phyloP scores from a whole-genome alignment of 768 basidiomycete genomes.

The Suillus lakei region DNA sequence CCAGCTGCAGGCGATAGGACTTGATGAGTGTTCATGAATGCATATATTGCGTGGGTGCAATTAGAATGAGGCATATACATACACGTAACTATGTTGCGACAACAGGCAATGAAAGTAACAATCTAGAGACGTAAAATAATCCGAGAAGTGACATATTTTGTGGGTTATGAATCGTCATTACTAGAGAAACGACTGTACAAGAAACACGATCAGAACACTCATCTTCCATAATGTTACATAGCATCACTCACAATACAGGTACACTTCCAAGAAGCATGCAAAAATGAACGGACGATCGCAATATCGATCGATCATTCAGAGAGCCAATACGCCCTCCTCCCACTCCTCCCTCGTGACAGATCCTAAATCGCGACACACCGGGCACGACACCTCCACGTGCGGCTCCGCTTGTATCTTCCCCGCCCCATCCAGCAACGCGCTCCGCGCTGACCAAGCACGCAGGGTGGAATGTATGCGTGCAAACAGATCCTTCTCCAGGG shows the following conservation, averaged over 20 bases:
- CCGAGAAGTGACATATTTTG: not conserved
- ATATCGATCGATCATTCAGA: slow-evolving; percentile 22
- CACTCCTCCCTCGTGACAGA: slow-evolving; percentile 63
- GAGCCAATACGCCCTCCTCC: slow-evolving; percentile 49
- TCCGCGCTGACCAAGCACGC: slow-evolving; percentile 72
- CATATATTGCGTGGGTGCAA: not conserved
- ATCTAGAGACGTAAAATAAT: slow-evolving; percentile 4
- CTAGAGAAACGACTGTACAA: slow-evolving; percentile 5
- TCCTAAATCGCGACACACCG: slow-evolving; percentile 71
- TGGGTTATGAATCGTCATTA: not conserved
- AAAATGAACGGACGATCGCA: slow-evolving; percentile 1
- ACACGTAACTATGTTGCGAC: slow-evolving; percentile 1
- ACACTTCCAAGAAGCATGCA: not conserved
- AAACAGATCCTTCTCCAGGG: slow-evolving; percentile 42
- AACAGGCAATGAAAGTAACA: not conserved
- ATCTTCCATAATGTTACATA: not conserved
- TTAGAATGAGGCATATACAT: slow-evolving; percentile 5
- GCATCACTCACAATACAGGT: slow-evolving; percentile 2
- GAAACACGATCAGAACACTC: not conserved
- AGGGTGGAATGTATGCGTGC: slow-evolving; percentile 72
- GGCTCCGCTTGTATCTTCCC: slow-evolving; percentile 44
- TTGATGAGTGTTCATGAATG: not conserved
- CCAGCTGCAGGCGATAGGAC: not conserved
- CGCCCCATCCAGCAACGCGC: slow-evolving; percentile 67
- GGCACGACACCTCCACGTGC: slow-evolving; percentile 72